A percentile compares a stretch with the other conserved stretches of the same genome.
phyloP scores from a whole-genome alignment of 179 eudicot species.

The Silene noctiflora region DNA sequence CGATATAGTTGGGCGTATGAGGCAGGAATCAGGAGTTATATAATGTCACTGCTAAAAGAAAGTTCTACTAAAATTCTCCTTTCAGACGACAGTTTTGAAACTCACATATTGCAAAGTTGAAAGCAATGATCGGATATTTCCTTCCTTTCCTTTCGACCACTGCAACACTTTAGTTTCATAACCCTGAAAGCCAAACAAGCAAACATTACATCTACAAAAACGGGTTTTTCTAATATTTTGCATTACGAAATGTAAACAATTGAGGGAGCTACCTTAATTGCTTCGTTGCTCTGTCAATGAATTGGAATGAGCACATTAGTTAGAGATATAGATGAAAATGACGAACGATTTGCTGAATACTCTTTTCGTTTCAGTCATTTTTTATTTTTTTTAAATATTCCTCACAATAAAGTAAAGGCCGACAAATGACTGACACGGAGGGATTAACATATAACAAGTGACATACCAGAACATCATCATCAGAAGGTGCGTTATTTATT shows the following conservation, averaged over 20 bases:
- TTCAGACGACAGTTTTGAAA: background rate
- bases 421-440: background rate
- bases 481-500: slow-evolving; percentile 34
- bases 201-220: background rate
- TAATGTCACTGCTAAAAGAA: too few relatives aligned
- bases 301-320: background rate
- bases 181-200: slow-evolving; percentile 37
- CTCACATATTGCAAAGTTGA: slow-evolving; percentile 90
- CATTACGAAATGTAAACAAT: background rate
- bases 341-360: too few relatives aligned
- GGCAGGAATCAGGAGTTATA: too few relatives aligned
- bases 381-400: too few relatives aligned
- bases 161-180: slow-evolving; percentile 56
- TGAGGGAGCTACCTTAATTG: slow-evolving; percentile 40
- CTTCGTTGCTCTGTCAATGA: slow-evolving; percentile 48
- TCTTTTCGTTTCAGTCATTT: too few relatives aligned
- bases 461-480: slow-evolving; percentile 50
- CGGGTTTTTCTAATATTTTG: background rate
- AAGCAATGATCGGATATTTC: slow-evolving; percentile 81
- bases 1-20: too few relatives aligned
- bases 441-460: background rate
- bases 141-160: slow-evolving; percentile 91
- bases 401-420: background rate
- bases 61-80: background rate
- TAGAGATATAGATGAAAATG: too few relatives aligned